Evolutionary conservation across 1,139 yeast species (phyloP).

Genomic region (Yamadazyma blattariae): DNA sequence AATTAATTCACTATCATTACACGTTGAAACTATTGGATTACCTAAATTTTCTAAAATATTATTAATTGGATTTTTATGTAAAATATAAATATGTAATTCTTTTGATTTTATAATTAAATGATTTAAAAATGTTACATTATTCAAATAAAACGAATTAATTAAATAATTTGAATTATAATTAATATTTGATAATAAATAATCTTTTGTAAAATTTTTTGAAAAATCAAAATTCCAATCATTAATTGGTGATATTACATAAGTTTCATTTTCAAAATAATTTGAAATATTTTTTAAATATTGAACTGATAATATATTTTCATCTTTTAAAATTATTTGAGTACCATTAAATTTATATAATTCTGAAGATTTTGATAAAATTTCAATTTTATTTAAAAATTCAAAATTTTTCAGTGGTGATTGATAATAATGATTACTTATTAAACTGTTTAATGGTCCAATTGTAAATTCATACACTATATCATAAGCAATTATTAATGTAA

Average conservation of each 20-base stretch:
- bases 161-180: slow-evolving; percentile 23
- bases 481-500: slow-evolving; percentile 51
- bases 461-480: slow-evolving; percentile 22
- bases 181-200: slow-evolving; percentile 11
- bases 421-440: slow-evolving; percentile 4
- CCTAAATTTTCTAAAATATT: neutral
- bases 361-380: slow-evolving; percentile 1
- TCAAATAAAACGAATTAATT: slow-evolving; percentile 28
- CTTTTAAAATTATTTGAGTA: slow-evolving; percentile 7
- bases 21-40: neutral
- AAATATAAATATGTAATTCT: slow-evolving; percentile 32
- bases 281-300: slow-evolving; percentile 13
- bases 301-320: slow-evolving; percentile 19
- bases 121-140: slow-evolving; percentile 44
- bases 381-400: slow-evolving; percentile 3
- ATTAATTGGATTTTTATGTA: slow-evolving; percentile 14
- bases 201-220: slow-evolving; percentile 3
- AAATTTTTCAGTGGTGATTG: slow-evolving; percentile 1
- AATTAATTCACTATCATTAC: slow-evolving; percentile 5
- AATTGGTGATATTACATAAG: slow-evolving; percentile 9
- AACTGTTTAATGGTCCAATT: slow-evolving; percentile 14
- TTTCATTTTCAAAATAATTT: neutral
- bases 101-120: slow-evolving; percentile 49
- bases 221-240: slow-evolving; percentile 7
- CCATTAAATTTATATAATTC: slow-evolving; percentile 3